Evolutionary conservation across 2,329 filamentous ascomycete species (phyloP).

Genomic region (Colletotrichum horii): DNA sequence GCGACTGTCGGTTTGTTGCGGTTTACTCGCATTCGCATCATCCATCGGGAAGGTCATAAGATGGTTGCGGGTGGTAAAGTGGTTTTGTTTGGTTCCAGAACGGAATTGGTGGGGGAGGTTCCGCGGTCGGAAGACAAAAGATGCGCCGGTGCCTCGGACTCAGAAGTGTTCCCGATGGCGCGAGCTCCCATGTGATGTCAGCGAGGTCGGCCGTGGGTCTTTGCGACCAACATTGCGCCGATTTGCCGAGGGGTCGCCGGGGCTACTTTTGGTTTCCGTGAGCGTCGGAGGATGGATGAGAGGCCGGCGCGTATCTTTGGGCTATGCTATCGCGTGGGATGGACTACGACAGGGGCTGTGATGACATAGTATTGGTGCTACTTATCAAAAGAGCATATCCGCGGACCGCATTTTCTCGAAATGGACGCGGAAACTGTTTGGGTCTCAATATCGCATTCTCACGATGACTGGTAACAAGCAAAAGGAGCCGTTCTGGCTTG

Average conservation of each 20-base stretch:
- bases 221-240: conserved; percentile 6
- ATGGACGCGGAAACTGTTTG: neutral
- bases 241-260: conserved; percentile 7
- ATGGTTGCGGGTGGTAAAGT: neutral
- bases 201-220: neutral
- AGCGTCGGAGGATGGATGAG: neutral
- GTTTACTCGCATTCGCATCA: neutral
- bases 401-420: neutral
- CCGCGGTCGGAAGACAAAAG: conserved; percentile 16
- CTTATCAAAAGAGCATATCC: conserved; percentile 14
- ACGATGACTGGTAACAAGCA: conserved; percentile 25
- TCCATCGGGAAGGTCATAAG: neutral
- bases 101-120: neutral
- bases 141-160: neutral
- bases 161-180: conserved; percentile 1
- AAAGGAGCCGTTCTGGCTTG: conserved; percentile 50
- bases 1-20: neutral
- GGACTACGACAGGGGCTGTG: neutral
- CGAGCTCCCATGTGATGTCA: conserved; percentile 13
- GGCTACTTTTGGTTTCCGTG: conserved; percentile 6
- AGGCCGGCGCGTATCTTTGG: neutral
- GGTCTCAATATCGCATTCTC: neutral
- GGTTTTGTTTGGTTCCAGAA: conserved; percentile 3
- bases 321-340: neutral
- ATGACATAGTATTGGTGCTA: neutral